Base-by-base conservation (phyloP, 2,329 filamentous ascomycete genomes). In the Phialophora chinensis region DNA sequence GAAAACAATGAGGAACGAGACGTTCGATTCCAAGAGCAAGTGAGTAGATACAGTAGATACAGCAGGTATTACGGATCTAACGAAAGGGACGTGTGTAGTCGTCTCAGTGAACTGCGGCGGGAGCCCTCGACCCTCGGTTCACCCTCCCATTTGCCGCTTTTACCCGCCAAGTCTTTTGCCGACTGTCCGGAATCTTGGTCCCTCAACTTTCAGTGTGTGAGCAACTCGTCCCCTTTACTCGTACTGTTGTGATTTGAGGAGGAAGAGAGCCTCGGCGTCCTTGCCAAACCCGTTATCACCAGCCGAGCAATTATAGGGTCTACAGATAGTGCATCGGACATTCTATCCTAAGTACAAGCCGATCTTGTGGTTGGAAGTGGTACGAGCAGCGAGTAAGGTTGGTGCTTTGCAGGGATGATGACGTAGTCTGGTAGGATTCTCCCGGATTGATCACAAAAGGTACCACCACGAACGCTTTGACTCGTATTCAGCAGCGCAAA, bases 401-500 rank as follows among this genome's bases (percentile, higher is more conserved):
- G 25, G 11, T 29, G 49, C 49, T 27, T 33, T 20, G 31, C 11
- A 49, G 59, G 25, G 12, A 53, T 17, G 25, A 61, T 61, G 59
- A 61, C 59, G 59, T 61, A 49, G n/a, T 44, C 44, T 35, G 49
- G 33, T 23, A 23, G 17, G 38, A 25, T 27, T 35, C 29, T 44
- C 4, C 58, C n/a, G 20, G 6, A 6, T 23, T 27, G 47, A 61
- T 52, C 59, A 20, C 58, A 61, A 58, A 55, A 65, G 50, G 50
- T 55, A 61, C 63, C 57, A 35, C 38, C n/a, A 25, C 4, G 56
- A 55, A 25, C 20, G 44, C 14, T 42, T 38, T 8, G 8, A 8
- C 49, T 62, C 60, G 60, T 62, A 62, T 62, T 54, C 52, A 20
- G 35, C 35, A 44, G 54, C 62, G 54, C 33, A 56, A 66, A 58